phyloP scores from a whole-genome alignment of 2,329 filamentous ascomycete species.

The Clonostachys solani region DNA sequence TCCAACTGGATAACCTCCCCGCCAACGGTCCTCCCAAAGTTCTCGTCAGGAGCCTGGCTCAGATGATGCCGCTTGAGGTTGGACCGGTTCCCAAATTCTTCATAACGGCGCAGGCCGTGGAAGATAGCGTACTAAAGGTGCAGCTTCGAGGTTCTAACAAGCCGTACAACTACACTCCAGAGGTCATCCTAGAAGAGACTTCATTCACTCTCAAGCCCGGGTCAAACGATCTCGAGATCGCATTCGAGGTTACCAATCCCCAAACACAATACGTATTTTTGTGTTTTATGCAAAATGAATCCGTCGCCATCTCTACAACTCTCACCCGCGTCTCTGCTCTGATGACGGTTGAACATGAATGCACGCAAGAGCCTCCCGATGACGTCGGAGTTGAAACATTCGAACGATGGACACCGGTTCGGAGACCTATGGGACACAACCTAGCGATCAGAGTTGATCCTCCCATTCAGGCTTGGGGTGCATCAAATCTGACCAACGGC shows the following conservation, averaged over 20 bases:
- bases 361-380: constrained; percentile 10
- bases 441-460: constrained; percentile 9
- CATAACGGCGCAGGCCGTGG: constrained; percentile 9
- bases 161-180: constrained; percentile 15
- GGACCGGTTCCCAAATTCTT: constrained; percentile 9
- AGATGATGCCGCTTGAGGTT: constrained; percentile 12
- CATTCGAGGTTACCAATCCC: constrained; percentile 10
- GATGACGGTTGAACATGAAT: constrained; percentile 16
- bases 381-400: constrained; percentile 15
- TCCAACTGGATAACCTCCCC: constrained; percentile 8
- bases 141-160: constrained; percentile 15
- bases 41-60: constrained; percentile 12
- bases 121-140: constrained; percentile 9
- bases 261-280: constrained; percentile 15
- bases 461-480: constrained; percentile 9
- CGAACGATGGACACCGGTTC: constrained; percentile 16
- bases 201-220: constrained; percentile 7
- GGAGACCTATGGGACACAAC: constrained; percentile 15
- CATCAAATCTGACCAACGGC: constrained; percentile 9
- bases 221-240: constrained; percentile 8
- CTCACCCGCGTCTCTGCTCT: constrained; percentile 10
- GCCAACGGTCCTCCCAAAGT: constrained; percentile 13
- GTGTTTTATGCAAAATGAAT: constrained; percentile 13
- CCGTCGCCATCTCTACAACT: constrained; percentile 11
- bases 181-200: constrained; percentile 9